A percentile compares a stretch with the other conserved stretches of the same genome.
Evolutionary conservation across 768 basidiomycete species (phyloP).

Genomic region (Macrolepiota fuliginosa): DNA sequence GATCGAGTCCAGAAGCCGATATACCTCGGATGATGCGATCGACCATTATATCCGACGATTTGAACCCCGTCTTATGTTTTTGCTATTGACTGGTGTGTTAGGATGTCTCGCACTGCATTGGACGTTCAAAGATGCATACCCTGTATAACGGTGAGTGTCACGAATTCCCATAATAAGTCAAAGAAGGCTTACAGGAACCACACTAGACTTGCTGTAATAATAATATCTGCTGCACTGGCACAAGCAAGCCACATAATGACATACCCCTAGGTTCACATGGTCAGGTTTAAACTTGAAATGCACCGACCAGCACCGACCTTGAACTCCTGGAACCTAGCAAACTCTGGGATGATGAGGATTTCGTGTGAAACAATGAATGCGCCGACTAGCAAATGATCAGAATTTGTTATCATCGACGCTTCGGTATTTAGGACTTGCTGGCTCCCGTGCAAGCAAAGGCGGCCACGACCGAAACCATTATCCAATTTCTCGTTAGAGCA

Average conservation of each 20-base stretch:
- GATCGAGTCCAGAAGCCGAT: too few relatives aligned
- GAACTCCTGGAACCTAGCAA: slow-evolving; percentile 23
- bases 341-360: slow-evolving; percentile 20
- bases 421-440: slow-evolving; percentile 15
- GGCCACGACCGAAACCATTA: slow-evolving; percentile 16
- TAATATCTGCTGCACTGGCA: slow-evolving; percentile 36
- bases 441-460: slow-evolving; percentile 17
- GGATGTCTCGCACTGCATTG: too few relatives aligned
- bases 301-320: not conserved
- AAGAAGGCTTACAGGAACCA: slow-evolving; percentile 26
- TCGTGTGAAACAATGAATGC: slow-evolving; percentile 25
- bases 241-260: slow-evolving; percentile 39
- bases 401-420: not conserved
- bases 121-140: too few relatives aligned
- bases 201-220: slow-evolving; percentile 42
- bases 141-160: too few relatives aligned
- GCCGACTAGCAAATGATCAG: slow-evolving; percentile 17
- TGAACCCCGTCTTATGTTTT: too few relatives aligned
- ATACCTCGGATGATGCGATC: too few relatives aligned
- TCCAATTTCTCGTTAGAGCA: slow-evolving; percentile 23
- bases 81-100: too few relatives aligned
- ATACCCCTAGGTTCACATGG: slow-evolving; percentile 12
- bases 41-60: too few relatives aligned
- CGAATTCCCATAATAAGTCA: too few relatives aligned
- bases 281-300: not conserved